Base-by-base conservation (phyloP, 192 early-diverging fungal genomes). In the Entophlyctis helioformis region DNA sequence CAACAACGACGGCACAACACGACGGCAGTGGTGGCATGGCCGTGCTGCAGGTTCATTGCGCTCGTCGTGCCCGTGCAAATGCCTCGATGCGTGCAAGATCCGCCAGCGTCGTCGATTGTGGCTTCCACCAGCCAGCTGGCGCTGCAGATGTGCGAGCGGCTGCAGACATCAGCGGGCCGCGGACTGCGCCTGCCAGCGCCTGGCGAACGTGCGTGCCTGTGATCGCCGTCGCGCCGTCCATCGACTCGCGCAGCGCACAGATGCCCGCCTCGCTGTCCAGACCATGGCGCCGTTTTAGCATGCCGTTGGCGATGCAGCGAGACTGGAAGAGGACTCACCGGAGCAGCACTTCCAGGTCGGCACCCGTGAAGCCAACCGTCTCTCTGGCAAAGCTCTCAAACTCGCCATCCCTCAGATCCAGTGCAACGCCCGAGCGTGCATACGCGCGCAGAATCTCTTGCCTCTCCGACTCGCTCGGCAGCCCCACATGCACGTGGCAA, bases 401-500 rank as follows among this genome's bases (percentile, higher is more conserved):
- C 39, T 74, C 57, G 16, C 77, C 70, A 21, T 80, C 71, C 3
- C 34, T 34, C 1, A 58, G 56, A 1, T 80, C 41, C 6, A 39
- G 36, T 57, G 53, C 22, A 80, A 58, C 3, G 51, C 63, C 19
- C 51, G n/a, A n/a, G n/a, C 67, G 19, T 79, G 56, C 13, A 52
- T 48, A 8, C 62, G 27, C 27, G 2, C 42, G 38, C 35, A 91
- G 64, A 25, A 98, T 95, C 8, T 69, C 73, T 5, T 18, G 22
- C 34, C 92, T 69, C 36, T 66, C 70, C 22, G 48, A 16, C 13
- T 32, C 12, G 24, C 44, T 56, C 1, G 78, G 78, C 15, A 73
- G 59, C 5, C 60, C 27, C n/a, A 79, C 52, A 39, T 89, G 78
- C 11, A 95, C 53, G 21, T 89, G 70, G 37, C 85, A 78, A 57